phyloP scores from a whole-genome alignment of 176 grass and related monocot genomes.

The barley (Hordeum vulgare) region MorexV3_pseudomolecules_assembly NC_058519.1:613236309-613236808 shows the following conservation, averaged over 20 bases:
- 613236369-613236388: constrained; percentile 45
- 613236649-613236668: constrained; percentile 98
- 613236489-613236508: constrained; percentile 98
- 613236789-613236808: constrained; percentile 91
- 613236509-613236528: constrained; percentile 49
- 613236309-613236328: not conserved
- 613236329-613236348: constrained; percentile 3
- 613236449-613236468: constrained; percentile 90
- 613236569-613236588: not conserved
- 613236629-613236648: constrained; percentile 96
- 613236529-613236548: not conserved
- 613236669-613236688: constrained; percentile 95
- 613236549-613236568: not conserved
- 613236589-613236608: constrained; percentile 99
- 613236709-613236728: not conserved
- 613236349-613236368: not conserved
- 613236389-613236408: constrained; percentile 64
- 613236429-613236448: constrained; percentile 91
- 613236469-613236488: constrained; percentile 75
- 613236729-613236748: not conserved
- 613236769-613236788: constrained; percentile 89
- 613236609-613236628: constrained; percentile 81
- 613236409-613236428: constrained; percentile 85
- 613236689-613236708: constrained; percentile 11
- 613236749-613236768: not conserved